Conservation (phyloP, 768 basidiomycete species). For the Suillus americanus region DNA sequence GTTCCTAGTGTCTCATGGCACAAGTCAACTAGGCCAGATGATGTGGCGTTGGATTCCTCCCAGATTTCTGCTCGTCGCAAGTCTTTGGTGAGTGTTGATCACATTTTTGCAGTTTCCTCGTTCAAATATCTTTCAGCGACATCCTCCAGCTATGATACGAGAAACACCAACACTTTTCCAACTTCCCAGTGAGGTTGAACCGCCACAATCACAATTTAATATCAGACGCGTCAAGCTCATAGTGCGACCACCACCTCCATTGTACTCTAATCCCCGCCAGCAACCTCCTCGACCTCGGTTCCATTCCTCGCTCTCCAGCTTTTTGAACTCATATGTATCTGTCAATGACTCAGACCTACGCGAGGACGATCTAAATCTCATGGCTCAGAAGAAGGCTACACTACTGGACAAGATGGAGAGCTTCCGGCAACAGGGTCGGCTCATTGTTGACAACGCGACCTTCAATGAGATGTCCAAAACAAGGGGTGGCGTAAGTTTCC, state of each 20-base stretch:
- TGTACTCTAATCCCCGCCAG: conserved; percentile 67
- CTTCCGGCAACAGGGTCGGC: conserved; percentile 48
- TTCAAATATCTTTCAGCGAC: neutral
- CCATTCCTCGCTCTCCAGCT: conserved; percentile 51
- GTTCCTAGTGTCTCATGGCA: neutral
- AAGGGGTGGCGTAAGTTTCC: conserved; percentile 1
- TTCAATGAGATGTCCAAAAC: conserved; percentile 5
- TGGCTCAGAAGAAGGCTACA: conserved; percentile 43
- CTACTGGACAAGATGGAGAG: conserved; percentile 43
- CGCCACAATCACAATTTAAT: conserved; percentile 6
- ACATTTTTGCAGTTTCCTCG: neutral
- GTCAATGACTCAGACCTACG: conserved; percentile 52
- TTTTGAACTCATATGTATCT: conserved; percentile 63
- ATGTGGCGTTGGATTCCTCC: neutral
- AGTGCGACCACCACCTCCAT: conserved; percentile 61
- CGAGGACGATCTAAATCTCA: conserved; percentile 34
- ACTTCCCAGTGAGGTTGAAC: neutral
- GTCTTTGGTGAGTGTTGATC: neutral
- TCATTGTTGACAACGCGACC: conserved; percentile 38
- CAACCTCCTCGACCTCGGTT: conserved; percentile 52
- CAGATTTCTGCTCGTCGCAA: neutral
- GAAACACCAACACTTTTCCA: too few species aligned
- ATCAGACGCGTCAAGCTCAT: conserved; percentile 67
- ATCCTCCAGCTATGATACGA: neutral
- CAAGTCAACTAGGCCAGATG: neutral